Evolutionary conservation across 345 rosid genomes (phyloP).

Genomic region (Citrus hindsii): DNA sequence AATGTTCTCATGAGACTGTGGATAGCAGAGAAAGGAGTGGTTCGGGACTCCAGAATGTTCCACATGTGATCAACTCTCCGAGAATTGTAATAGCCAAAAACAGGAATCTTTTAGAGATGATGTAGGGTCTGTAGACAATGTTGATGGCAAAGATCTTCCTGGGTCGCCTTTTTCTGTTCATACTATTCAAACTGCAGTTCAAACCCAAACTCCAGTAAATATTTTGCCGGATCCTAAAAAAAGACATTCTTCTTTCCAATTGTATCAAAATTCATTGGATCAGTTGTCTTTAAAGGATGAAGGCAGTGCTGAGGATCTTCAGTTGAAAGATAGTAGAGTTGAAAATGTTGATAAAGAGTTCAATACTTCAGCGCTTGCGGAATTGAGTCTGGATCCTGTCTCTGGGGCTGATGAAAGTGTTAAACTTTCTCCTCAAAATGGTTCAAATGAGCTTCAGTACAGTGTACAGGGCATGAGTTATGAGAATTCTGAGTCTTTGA

Average conservation of each 20-base stretch:
- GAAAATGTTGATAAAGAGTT: constrained; percentile 23
- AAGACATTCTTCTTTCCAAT: constrained; percentile 10
- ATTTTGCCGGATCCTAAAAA: constrained; percentile 21
- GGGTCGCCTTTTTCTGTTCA: constrained; percentile 16
- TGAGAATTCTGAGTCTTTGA: constrained; percentile 30
- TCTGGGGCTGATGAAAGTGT: constrained; percentile 17
- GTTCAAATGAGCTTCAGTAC: constrained; percentile 14
- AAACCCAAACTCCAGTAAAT: constrained; percentile 19
- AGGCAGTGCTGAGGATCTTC: constrained; percentile 22
- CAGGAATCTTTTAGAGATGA: constrained; percentile 13
- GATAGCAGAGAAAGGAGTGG: constrained; percentile 28
- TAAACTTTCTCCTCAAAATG: constrained; percentile 22
- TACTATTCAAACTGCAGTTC: constrained; percentile 19
- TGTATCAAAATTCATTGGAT: constrained; percentile 12
- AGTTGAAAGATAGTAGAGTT: constrained; percentile 15
- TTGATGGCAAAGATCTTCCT: constrained; percentile 10
- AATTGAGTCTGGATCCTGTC: constrained; percentile 21
- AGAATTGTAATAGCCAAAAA: constrained; percentile 22
- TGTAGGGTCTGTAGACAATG: constrained; percentile 16
- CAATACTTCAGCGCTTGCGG: constrained; percentile 20
- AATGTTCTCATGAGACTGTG: constrained; percentile 22
- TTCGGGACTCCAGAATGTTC: constrained; percentile 15
- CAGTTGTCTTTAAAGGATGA: constrained; percentile 29
- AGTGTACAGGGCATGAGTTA: constrained; percentile 17
- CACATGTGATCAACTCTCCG: constrained; percentile 17